Base-by-base conservation (phyloP, 179 eudicot genomes). In the Vitellaria paradoxa region DNA sequence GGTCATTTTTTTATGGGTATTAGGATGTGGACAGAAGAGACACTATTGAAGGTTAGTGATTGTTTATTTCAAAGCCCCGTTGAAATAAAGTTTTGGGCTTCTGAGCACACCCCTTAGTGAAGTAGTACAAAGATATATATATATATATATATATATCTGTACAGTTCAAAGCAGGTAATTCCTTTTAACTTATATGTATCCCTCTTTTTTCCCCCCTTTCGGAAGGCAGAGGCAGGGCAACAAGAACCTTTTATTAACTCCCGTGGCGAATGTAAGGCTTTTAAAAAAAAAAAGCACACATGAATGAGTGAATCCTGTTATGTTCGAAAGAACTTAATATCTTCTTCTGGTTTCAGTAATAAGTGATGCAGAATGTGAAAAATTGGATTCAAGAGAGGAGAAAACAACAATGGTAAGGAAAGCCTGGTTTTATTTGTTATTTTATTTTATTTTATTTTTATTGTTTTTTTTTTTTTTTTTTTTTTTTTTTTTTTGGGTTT, bases 11-110 rank as follows among this genome's bases (percentile, higher is more conserved):
- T 77, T 45, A 96, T 82, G 89, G 99, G 89, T 4, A 87, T 87
- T 76, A 89, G 84, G 80, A 96, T 94, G 99, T 96, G 99, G 99
- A 96, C 92, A 79, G 98, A 96, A 81, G 99, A 96, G 89, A 88
- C 94, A 50, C 62, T 91, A n/a, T 65, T 91, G 78, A 92, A 91
- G 91, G 99, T 93, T 63, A 61, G 74, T 66, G 53, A 6, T 14
- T 23, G 14, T 49, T 49, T 49, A 10, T 37, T 30, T 40, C 4
- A 59, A 21, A 60, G 47, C 59, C 60, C 21, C 56, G 7, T 57
- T 49, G 10, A 47, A n/a, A n/a, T n/a, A n/a, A n/a, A n/a, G n/a
- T n/a, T n/a, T 23, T 13, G 21, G 50, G 20, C 64, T 72, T 56
- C 4, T 40, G 18, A 0, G 4, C 56, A 30, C 18, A 49, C 6